A percentile compares a stretch with the other conserved stretches of the same genome.
Conservation (phyloP, 2,329 filamentous ascomycete genomes). For the Harringtonia aguacate region DNA sequence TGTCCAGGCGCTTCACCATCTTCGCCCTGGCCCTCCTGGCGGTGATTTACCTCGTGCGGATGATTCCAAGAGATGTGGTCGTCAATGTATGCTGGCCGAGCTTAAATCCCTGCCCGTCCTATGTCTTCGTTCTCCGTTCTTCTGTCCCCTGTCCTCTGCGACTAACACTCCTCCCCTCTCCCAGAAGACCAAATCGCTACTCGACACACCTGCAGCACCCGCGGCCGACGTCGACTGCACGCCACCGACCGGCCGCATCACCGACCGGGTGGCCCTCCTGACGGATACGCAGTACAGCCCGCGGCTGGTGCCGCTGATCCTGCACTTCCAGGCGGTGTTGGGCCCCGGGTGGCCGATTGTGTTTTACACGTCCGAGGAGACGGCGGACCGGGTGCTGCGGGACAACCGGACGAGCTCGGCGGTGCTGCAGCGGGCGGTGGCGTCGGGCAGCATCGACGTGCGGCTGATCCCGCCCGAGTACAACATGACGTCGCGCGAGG, state of each 20-base stretch:
- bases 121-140: background rate
- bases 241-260: slow-evolving; percentile 1
- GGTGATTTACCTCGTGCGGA: slow-evolving; percentile 10
- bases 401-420: slow-evolving; percentile 15
- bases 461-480: slow-evolving; percentile 24
- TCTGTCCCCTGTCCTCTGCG: background rate
- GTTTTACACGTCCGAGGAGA: slow-evolving; percentile 27
- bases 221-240: background rate
- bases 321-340: slow-evolving; percentile 22
- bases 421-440: slow-evolving; percentile 24
- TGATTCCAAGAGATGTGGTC: slow-evolving; percentile 8
- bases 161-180: too few relatives aligned
- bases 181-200: slow-evolving; percentile 6
- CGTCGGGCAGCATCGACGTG: slow-evolving; percentile 22
- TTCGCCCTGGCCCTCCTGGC: slow-evolving; percentile 8
- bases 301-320: slow-evolving; percentile 19
- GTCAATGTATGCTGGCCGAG: slow-evolving; percentile 4
- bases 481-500: slow-evolving; percentile 20
- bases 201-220: background rate
- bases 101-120: too few relatives aligned
- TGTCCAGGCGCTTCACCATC: slow-evolving; percentile 8
- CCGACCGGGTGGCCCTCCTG: slow-evolving; percentile 15
- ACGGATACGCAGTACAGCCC: slow-evolving; percentile 34
- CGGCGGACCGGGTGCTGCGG: slow-evolving; percentile 6
- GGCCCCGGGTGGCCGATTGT: slow-evolving; percentile 33